Evolutionary conservation across 2,329 filamentous ascomycete species (phyloP).

Genomic region (Aspergillus unguis): DNA sequence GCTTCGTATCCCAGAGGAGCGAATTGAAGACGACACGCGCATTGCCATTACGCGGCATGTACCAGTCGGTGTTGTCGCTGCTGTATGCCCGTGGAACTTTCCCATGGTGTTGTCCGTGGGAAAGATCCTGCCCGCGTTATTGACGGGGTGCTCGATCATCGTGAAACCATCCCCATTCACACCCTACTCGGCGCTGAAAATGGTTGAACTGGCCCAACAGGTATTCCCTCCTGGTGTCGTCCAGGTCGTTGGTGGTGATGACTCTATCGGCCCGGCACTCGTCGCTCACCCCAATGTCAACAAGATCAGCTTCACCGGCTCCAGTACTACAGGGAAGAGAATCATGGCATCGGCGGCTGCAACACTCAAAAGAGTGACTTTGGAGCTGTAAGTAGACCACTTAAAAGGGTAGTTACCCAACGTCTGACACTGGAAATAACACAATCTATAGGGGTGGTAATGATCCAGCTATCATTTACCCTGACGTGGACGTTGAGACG

Average conservation of each 20-base stretch:
- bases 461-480: slow-evolving; percentile 24
- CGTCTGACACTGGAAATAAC: no score
- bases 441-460: no score
- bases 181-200: neutral
- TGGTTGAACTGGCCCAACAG: neutral
- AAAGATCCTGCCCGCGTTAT: neutral
- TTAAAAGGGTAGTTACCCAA: no score
- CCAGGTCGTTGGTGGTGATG: slow-evolving; percentile 7
- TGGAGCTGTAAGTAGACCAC: no score
- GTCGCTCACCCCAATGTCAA: slow-evolving; percentile 11
- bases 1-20: neutral
- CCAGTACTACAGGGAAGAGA: slow-evolving; percentile 15
- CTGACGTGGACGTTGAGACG: neutral
- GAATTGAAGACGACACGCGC: no score
- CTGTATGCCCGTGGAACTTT: neutral
- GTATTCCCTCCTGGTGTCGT: slow-evolving; percentile 1
- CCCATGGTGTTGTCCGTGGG: neutral
- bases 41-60: neutral
- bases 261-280: neutral
- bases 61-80: no score
- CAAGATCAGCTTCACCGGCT: slow-evolving; percentile 19
- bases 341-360: slow-evolving; percentile 21
- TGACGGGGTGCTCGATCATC: slow-evolving; percentile 53
- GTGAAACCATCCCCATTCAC: slow-evolving; percentile 26
- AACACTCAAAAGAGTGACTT: slow-evolving; percentile 39